These are phyloP conservation scores for Gamarada debralockiae DNA, from an alignment of 495 filamentous ascomycete species.

Conservation along the genomic window DNA sequence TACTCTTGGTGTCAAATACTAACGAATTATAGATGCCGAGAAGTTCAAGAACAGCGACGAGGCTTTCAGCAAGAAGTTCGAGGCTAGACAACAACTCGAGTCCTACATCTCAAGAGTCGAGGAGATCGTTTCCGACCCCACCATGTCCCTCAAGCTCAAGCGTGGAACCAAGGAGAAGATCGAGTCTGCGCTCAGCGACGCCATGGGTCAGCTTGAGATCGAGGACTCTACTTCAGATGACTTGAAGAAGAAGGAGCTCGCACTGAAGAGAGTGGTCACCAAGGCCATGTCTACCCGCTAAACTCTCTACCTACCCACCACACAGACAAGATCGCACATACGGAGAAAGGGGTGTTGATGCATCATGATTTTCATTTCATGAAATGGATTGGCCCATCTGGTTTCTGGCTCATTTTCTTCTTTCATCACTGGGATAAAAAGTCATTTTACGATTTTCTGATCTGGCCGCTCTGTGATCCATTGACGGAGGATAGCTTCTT, in stretches of 20 bases:
- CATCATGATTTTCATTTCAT: conserved; percentile 19
- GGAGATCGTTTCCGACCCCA: conserved; percentile 96
- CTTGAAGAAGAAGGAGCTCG: conserved; percentile 99
- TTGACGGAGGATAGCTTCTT: conserved; percentile 9
- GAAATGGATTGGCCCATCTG: conserved; percentile 28
- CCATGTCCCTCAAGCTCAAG: conserved; percentile 96
- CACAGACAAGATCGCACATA: conserved; percentile 11
- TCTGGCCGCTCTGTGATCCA: conserved; percentile 18
- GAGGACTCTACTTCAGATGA: conserved; percentile 89
- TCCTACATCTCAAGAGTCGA: conserved; percentile 98
- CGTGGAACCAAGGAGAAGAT: conserved; percentile 99
- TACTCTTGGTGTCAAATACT: not conserved
- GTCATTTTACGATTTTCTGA: conserved; percentile 21
- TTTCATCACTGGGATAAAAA: conserved; percentile 22
- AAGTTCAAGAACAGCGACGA: conserved; percentile 99
- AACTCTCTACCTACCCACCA: conserved; percentile 1
- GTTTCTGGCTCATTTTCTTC: conserved; percentile 25
- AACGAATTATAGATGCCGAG: conserved; percentile 58
- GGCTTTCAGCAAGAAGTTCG: conserved; percentile 98
- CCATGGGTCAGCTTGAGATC: conserved; percentile 82
- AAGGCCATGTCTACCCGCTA: conserved; percentile 55
- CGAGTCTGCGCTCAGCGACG: conserved; percentile 83
- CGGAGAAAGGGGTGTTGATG: conserved; percentile 21
- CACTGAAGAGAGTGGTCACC: conserved; percentile 94
- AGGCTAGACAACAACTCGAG: conserved; percentile 97